Conservation (phyloP, 306 rosid genomes). For the Hippophae rhamnoides region DNA sequence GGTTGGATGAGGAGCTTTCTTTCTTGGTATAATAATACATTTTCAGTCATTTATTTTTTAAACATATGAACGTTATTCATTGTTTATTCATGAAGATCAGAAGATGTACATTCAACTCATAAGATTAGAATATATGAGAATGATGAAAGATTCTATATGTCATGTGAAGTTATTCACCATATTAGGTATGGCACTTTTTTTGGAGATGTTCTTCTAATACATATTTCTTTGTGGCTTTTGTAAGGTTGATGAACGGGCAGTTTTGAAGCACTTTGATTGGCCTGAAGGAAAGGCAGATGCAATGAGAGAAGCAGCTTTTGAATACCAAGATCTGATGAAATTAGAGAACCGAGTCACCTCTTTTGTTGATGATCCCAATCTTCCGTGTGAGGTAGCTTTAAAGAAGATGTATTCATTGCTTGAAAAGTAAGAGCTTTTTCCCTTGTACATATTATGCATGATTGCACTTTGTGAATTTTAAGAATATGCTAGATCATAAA, state of each 20-base stretch:
- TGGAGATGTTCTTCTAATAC: conserved; percentile 2
- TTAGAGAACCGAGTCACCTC: conserved; percentile 75
- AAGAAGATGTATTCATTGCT: conserved; percentile 98
- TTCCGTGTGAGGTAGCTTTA: conserved; percentile 71
- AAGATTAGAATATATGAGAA: neutral
- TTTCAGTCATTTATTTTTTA: neutral
- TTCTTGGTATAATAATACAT: conserved; percentile 35
- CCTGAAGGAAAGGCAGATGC: conserved; percentile 99
- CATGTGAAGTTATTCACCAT: too few species aligned
- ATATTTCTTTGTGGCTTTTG: conserved; percentile 16
- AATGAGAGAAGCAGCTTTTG: conserved; percentile 93
- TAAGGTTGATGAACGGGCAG: conserved; percentile 97
- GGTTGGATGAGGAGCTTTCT: conserved; percentile 90
- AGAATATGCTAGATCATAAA: neutral
- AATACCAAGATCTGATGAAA: conserved; percentile 83
- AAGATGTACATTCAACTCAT: neutral
- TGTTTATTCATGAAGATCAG: too few species aligned
- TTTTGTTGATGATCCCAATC: conserved; percentile 75
- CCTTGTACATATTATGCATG: conserved; percentile 14
- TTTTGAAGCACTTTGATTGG: conserved; percentile 99
- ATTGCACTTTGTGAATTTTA: neutral
- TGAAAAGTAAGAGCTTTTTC: conserved; percentile 58
- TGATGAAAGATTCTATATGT: neutral
- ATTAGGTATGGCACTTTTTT: neutral
- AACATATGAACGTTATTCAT: neutral